phyloP scores from a whole-genome alignment of 768 basidiomycete species.

The Nidularia sp. region DNA sequence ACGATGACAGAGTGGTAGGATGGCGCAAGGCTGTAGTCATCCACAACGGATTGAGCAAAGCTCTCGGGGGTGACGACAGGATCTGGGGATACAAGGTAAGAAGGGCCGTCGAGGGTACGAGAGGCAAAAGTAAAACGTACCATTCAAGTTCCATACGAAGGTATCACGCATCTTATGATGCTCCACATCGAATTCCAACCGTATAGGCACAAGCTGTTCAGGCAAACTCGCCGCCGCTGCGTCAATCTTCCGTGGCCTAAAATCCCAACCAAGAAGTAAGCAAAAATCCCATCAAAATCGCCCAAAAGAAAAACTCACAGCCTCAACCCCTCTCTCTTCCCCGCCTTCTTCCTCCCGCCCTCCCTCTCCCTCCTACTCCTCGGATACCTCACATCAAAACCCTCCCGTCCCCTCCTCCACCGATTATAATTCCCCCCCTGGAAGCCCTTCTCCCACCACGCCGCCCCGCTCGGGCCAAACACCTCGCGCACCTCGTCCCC shows the following conservation, averaged over 20 bases:
- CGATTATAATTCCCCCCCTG: conserved; percentile 29
- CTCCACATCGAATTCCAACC: conserved; percentile 96
- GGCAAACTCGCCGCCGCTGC: conserved; percentile 53
- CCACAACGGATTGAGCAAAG: conserved; percentile 87
- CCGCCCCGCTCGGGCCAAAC: conserved; percentile 31
- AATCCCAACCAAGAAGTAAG: conserved; percentile 4
- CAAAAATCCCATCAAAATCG: conserved; percentile 4
- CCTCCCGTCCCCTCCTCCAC: conserved; percentile 37
- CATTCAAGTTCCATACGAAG: conserved; percentile 95
- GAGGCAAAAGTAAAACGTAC: conserved; percentile 38
- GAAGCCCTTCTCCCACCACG: conserved; percentile 66
- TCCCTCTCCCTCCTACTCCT: conserved; percentile 30
- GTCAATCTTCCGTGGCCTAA: conserved; percentile 58
- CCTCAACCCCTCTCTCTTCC: conserved; percentile 65
- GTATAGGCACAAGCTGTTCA: conserved; percentile 89
- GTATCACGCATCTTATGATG: conserved; percentile 93
- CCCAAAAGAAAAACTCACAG: conserved; percentile 53
- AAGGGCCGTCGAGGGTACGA: neutral
- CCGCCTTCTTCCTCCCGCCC: conserved; percentile 44
- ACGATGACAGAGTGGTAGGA: conserved; percentile 65
- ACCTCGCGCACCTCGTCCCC: conserved; percentile 43
- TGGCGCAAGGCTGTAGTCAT: conserved; percentile 79
- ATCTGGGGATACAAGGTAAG: conserved; percentile 41
- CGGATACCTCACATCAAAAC: conserved; percentile 51
- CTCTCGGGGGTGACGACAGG: conserved; percentile 84